Base-by-base conservation (phyloP, 2,329 filamentous ascomycete species). In the Ophiostoma angusticollis region DNA sequence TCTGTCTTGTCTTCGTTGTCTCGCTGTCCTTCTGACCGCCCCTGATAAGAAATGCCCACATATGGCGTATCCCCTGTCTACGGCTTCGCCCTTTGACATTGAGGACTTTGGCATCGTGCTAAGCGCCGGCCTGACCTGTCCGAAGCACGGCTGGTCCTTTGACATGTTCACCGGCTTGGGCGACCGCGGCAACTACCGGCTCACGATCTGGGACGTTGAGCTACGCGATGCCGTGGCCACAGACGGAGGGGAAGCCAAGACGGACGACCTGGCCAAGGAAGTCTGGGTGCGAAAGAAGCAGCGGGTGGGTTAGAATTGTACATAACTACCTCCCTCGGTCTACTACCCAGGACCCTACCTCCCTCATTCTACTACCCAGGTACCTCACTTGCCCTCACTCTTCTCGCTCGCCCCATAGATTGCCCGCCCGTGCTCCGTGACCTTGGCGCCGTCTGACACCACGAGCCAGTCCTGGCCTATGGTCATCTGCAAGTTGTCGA, bases 81-180 rank as follows among this genome's bases (percentile, higher is more conserved):
- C 70, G 31, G 77, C 74, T 0, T 68, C 58, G 0, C 62, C 76
- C 0, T 82, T 81, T 42, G 79, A 84, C 39, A 82, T 84, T 48
- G 79, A 84, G 47, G 79, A 84, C 44, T 84, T 48, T 36, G 46
- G 79, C 0, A 58, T 80, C 3, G 62, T 68, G 5, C 54, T 80
- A 6, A 78, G 74, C 39, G 66, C 73, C 0, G 79, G 77, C 0
- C 58, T 84, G 4, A 69, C 65, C 0, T 84, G 79, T 52, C 75
- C 78, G 0, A 80, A 80, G 45, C 78, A 83, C 45, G 72, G 64
- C 5, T 84, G 79, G 79, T 78, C 75, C 0, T 84, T 83, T 54
- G 79, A 84, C 51, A 49, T 83, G 3, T 70, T 74, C 37, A 72
- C 77, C 0, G 79, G 79, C 0, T 61, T 62, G 48, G 66, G 65